These are phyloP conservation scores for Colletotrichum cereale DNA, from an alignment of 2,329 filamentous ascomycete species.

Conservation along the genomic window DNA sequence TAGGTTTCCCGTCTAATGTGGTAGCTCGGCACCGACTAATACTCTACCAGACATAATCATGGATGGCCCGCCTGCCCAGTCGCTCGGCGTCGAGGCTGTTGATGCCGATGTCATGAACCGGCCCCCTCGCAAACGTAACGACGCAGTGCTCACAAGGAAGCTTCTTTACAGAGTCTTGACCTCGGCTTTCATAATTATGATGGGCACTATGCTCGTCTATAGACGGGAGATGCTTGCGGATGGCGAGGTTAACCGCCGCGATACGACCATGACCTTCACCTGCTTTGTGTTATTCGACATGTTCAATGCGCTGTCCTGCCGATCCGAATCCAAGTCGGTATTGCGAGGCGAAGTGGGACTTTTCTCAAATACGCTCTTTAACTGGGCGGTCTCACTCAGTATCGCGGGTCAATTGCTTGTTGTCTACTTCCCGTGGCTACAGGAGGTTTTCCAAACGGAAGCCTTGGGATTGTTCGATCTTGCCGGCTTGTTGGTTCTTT, in stretches of 20 bases:
- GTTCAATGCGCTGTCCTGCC: constrained; percentile 97
- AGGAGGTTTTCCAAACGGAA: constrained; percentile 96
- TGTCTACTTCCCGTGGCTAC: constrained; percentile 93
- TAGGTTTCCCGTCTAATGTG: constrained; percentile 62
- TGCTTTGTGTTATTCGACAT: constrained; percentile 99
- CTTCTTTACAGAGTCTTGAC: constrained; percentile 88
- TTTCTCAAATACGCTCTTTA: constrained; percentile 93
- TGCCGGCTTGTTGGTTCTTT: constrained; percentile 77
- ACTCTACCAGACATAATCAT: constrained; percentile 88
- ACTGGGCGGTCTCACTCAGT: constrained; percentile 91
- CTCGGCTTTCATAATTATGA: constrained; percentile 89
- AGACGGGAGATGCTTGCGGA: constrained; percentile 90
- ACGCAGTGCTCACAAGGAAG: constrained; percentile 88
- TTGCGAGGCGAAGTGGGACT: constrained; percentile 86
- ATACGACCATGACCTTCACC: constrained; percentile 99
- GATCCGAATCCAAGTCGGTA: constrained; percentile 90
- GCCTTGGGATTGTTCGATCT: constrained; percentile 81
- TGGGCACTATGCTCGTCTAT: constrained; percentile 92
- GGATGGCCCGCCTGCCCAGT: constrained; percentile 98
- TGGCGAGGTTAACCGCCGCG: constrained; percentile 86
- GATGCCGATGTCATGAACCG: constrained; percentile 94
- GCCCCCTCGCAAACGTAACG: constrained; percentile 85
- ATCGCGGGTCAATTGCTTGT: constrained; percentile 89
- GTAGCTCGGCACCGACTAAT: constrained; percentile 36
- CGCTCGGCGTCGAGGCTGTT: constrained; percentile 93